Conservation (phyloP, 2,329 filamentous ascomycete genomes). For the Sporothrix humicola region DNA sequence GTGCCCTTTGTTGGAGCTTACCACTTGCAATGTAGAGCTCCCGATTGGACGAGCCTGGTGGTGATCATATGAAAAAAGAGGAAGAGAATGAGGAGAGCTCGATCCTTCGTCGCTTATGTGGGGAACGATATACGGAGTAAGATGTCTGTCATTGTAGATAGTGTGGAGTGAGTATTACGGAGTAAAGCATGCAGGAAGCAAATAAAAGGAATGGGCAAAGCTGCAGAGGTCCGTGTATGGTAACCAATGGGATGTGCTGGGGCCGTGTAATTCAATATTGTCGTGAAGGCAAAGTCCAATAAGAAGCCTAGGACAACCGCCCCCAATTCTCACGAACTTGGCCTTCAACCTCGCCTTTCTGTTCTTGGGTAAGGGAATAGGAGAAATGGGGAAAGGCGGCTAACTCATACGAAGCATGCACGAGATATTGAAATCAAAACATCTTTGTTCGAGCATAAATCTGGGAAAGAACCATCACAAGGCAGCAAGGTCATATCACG, state of each 20-base stretch:
- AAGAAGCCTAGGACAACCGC: not conserved
- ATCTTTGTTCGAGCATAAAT: not conserved
- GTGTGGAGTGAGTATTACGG: no score
- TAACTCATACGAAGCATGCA: slow-evolving; percentile 12
- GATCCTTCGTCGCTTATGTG: not conserved
- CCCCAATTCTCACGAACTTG: not conserved
- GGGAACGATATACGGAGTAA: not conserved
- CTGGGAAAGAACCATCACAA: not conserved
- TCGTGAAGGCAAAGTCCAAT: not conserved
- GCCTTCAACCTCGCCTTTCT: not conserved
- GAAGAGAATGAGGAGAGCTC: not conserved
- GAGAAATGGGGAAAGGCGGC: not conserved
- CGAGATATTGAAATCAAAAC: not conserved
- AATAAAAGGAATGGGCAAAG: not conserved
- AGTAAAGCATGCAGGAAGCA: not conserved
- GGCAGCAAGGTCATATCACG: no score
- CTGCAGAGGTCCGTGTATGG: not conserved
- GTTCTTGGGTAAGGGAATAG: not conserved
- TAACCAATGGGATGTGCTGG: not conserved
- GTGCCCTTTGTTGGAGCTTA: not conserved
- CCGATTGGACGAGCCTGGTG: not conserved
- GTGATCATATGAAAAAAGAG: not conserved
- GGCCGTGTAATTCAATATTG: not conserved
- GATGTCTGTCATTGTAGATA: no score
- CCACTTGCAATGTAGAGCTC: not conserved